Evolutionary conservation across 2,329 filamentous ascomycete genomes (phyloP).

Genomic region (Plectosphaerella plurivora): DNA sequence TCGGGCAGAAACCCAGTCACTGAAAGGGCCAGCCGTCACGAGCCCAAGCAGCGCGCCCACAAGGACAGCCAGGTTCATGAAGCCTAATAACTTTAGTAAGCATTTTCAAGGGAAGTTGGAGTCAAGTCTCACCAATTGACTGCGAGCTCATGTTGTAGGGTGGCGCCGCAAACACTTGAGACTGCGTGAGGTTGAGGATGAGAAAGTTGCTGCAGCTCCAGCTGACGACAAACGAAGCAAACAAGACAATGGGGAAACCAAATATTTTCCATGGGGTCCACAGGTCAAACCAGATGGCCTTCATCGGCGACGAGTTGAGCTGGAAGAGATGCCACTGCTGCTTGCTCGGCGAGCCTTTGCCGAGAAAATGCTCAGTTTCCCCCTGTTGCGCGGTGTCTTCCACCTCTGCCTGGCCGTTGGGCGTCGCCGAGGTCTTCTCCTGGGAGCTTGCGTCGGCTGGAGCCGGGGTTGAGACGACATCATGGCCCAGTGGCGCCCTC

Average conservation of each 20-base stretch:
- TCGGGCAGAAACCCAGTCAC: constrained; percentile 35
- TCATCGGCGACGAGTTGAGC: constrained; percentile 23
- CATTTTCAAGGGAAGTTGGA: too few species aligned
- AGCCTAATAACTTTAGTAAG: constrained; percentile 25
- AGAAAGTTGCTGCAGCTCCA: constrained; percentile 41
- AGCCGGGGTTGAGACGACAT: too few species aligned
- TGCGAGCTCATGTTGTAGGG: constrained; percentile 7
- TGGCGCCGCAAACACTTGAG: constrained; percentile 7
- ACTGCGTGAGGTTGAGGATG: constrained; percentile 48
- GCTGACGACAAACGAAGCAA: constrained; percentile 56
- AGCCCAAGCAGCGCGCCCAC: constrained; percentile 36
- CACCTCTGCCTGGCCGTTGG: too few species aligned
- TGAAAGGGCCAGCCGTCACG: constrained; percentile 34
- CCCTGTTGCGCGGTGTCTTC: constrained; percentile 12
- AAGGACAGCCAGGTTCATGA: constrained; percentile 42
- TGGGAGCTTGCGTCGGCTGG: too few species aligned
- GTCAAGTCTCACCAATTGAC: not conserved
- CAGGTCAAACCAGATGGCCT: constrained; percentile 45
- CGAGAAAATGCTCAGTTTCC: constrained; percentile 48
- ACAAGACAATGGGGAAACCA: constrained; percentile 58
- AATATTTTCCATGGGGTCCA: constrained; percentile 61
- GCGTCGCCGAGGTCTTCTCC: too few species aligned
- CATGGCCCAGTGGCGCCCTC: not conserved
- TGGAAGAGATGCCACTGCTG: constrained; percentile 52
- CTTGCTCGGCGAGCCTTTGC: constrained; percentile 49